Percentiles rank a stretch among this genome's conserved stretches.
These are phyloP conservation scores for Steccherinum ochraceum DNA, from an alignment of 768 basidiomycete species.

Conservation along the genomic window DNA sequence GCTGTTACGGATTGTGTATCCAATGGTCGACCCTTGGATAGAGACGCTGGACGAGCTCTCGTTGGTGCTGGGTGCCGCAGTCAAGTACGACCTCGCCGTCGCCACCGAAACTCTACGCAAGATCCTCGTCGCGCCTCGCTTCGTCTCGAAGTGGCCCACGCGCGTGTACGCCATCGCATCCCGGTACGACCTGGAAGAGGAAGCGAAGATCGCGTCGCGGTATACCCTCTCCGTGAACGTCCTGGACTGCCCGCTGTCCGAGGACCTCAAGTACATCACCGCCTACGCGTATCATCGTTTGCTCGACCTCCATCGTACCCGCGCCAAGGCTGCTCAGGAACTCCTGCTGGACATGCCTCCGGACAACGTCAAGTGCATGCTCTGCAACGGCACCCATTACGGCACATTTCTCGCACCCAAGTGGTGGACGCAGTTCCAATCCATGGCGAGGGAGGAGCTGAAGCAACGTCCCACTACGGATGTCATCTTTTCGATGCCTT, in stretches of 20 bases:
- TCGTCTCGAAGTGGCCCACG: conserved; percentile 41
- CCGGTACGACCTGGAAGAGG: conserved; percentile 57
- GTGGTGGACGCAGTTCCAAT: conserved; percentile 40
- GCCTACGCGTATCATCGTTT: conserved; percentile 66
- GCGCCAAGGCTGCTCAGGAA: conserved; percentile 41
- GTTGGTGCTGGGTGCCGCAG: conserved; percentile 42
- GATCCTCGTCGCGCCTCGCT: conserved; percentile 43
- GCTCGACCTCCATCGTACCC: conserved; percentile 50
- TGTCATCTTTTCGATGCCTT: conserved; percentile 54
- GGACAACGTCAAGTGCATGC: conserved; percentile 55
- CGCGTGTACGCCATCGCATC: conserved; percentile 70
- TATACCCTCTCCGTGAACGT: conserved; percentile 49
- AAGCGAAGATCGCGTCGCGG: conserved; percentile 53
- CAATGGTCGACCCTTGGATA: conserved; percentile 47
- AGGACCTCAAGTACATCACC: conserved; percentile 59
- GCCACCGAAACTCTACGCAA: conserved; percentile 44
- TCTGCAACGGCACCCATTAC: conserved; percentile 51
- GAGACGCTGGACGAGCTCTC: conserved; percentile 47
- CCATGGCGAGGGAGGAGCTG: conserved; percentile 52
- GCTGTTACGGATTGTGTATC: conserved; percentile 58
- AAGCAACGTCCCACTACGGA: conserved; percentile 48
- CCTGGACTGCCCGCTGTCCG: conserved; percentile 49
- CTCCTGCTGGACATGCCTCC: conserved; percentile 35
- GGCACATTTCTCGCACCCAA: conserved; percentile 41
- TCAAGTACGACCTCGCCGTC: conserved; percentile 57